Evolutionary conservation across 106 monocot genomes (phyloP), one percentile per base, ranked within the genome.

Genomic region (Xerophyta viscosa): DNA sequence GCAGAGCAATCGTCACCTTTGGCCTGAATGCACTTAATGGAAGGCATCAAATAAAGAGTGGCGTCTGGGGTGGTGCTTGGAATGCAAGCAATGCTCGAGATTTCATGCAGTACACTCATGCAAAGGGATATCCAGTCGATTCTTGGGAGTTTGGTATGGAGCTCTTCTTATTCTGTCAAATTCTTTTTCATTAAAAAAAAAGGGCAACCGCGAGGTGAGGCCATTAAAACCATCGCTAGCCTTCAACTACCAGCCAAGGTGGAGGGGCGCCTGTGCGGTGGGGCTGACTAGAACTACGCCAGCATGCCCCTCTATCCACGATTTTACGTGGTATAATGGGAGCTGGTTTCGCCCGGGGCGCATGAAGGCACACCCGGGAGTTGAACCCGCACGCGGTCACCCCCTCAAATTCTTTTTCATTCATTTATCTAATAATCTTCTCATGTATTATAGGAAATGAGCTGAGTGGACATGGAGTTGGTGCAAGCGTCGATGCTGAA

Each of bases 81-180:
- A 79, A 96, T 50, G 73, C 88, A 7, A 86, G 52, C 29, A 86
- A 86, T 72, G 82, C 86, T 64, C 75, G 60, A 18, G 62, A 66
- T 57, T 98, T 98, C 59, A 86, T 98, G 5, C 64, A 74, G 61
- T 82, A 98, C 69, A 98, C 98, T 22, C 27, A 77, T 56, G 73
- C 86, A 46, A 82, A 83, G 61, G 81, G 82, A 37, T 90, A 98
- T 53, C 77, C 44, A 56, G 71, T 98, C 22, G 82, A 86, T 66
- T 86, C 98, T 10, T 98, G 98, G 98, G 98, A 90, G 76, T 86
- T 82, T 61, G 98, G 98, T 90, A 85, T 12, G 10, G 0, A 19
- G n/a, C n/a, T n/a, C n/a, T n/a, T n/a, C n/a, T n/a, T n/a, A n/a
- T n/a, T n/a, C n/a, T n/a, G n/a, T n/a, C n/a, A n/a, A n/a, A n/a